These are phyloP conservation scores for Draba incana DNA, from an alignment of 345 rosid genomes.

Conservation along the genomic window DNA sequence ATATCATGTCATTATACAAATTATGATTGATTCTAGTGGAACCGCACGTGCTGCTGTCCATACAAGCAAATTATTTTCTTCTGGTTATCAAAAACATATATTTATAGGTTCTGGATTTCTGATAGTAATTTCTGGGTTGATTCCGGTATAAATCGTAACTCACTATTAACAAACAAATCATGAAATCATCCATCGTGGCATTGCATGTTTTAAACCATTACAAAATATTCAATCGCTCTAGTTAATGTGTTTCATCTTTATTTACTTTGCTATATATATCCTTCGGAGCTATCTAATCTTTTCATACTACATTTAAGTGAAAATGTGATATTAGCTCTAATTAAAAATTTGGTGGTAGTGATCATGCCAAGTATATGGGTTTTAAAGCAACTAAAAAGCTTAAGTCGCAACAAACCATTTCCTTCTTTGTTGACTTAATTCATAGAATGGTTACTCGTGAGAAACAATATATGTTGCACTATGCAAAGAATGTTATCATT, in stretches of 20 bases:
- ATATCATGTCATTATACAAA: conserved; percentile 10
- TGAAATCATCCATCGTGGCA: neutral
- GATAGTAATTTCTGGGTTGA: no score
- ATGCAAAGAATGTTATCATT: conserved; percentile 30
- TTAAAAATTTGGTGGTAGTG: neutral
- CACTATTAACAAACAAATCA: no score
- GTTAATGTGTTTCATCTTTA: neutral
- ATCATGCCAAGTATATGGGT: conserved; percentile 27
- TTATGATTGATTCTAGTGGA: conserved; percentile 1
- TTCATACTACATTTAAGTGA: neutral
- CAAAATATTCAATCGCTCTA: neutral
- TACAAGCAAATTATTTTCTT: neutral
- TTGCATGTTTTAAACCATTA: neutral
- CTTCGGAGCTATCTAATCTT: neutral
- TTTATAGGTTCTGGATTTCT: no score
- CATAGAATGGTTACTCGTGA: conserved; percentile 13
- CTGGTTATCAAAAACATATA: no score
- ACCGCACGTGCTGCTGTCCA: conserved; percentile 21
- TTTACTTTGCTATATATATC: neutral
- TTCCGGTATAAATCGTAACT: no score
- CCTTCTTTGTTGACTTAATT: conserved; percentile 16
- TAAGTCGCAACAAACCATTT: conserved; percentile 17
- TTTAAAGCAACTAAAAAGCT: conserved; percentile 11
- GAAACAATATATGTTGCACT: conserved; percentile 23
- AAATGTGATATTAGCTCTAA: neutral